Percentiles rank a stretch among this genome's conserved stretches.
Conservation (phyloP, 176 grass and related monocot genomes). For the Poa annua region DNA sequence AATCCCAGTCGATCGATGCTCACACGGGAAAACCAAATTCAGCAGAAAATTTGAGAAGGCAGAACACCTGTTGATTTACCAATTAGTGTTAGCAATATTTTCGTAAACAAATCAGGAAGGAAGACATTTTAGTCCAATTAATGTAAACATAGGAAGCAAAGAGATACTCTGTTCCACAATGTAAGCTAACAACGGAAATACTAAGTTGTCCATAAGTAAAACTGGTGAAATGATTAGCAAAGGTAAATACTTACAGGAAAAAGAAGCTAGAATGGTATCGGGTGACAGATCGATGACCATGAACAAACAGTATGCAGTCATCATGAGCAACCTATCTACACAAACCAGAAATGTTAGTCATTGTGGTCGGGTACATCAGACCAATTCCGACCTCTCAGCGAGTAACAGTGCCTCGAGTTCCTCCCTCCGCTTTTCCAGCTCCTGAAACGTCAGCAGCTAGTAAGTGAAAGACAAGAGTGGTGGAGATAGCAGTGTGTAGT, state of each 20-base stretch:
- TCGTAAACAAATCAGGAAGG: background rate
- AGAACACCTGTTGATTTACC: background rate
- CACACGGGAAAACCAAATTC: background rate
- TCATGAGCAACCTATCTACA: slow-evolving; percentile 36
- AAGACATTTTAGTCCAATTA: background rate
- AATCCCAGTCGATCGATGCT: background rate
- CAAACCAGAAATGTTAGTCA: slow-evolving; percentile 27
- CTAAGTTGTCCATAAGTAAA: background rate
- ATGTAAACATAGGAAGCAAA: background rate
- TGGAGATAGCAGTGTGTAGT: background rate
- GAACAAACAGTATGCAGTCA: slow-evolving; percentile 19
- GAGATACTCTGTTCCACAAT: background rate
- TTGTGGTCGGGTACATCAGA: background rate
- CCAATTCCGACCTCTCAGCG: slow-evolving; percentile 51
- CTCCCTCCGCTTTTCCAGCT: slow-evolving; percentile 79
- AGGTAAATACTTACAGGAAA: slow-evolving; percentile 27
- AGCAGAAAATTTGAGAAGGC: background rate
- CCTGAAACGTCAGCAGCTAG: slow-evolving; percentile 50
- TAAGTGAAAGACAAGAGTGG: background rate
- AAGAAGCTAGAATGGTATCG: background rate
- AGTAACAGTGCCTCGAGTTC: slow-evolving; percentile 87
- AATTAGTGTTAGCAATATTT: slow-evolving; percentile 5
- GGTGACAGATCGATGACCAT: background rate
- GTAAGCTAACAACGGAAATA: background rate
- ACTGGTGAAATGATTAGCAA: slow-evolving; percentile 25